Evolutionary conservation across 2,329 filamentous ascomycete species (phyloP).

Genomic region (Diplodia mutila): DNA sequence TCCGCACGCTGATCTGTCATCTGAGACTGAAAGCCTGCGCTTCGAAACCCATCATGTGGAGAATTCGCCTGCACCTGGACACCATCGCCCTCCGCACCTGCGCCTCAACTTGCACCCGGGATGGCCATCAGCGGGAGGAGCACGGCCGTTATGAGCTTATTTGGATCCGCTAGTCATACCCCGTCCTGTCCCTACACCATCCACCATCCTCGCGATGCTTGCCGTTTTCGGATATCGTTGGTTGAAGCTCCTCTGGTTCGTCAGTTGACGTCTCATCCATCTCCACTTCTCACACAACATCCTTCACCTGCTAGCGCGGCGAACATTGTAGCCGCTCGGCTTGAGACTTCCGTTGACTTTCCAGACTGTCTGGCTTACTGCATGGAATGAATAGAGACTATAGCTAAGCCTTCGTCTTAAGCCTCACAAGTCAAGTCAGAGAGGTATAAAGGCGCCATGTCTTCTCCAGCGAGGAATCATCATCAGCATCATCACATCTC

Average conservation of each 20-base stretch:
- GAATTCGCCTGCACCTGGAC: slow-evolving; percentile 8
- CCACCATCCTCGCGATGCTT: slow-evolving; percentile 3
- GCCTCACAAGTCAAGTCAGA: neutral
- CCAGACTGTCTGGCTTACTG: slow-evolving; percentile 10
- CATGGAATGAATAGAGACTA: neutral
- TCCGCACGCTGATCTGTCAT: neutral
- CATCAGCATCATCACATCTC: slow-evolving; percentile 10
- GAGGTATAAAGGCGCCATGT: neutral
- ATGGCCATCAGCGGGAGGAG: neutral
- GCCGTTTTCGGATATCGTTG: neutral
- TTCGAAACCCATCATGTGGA: slow-evolving; percentile 10
- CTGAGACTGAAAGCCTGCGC: slow-evolving; percentile 4
- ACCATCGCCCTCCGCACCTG: neutral
- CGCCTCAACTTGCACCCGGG: neutral
- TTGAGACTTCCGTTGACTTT: neutral
- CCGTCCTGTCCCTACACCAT: slow-evolving; percentile 4
- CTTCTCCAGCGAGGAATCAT: neutral
- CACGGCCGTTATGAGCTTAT: neutral
- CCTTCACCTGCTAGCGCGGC: neutral
- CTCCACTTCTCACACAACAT: slow-evolving; percentile 13
- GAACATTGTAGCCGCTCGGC: neutral
- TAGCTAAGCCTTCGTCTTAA: slow-evolving; percentile 2
- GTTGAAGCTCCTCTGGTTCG: neutral
- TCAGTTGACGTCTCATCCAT: slow-evolving; percentile 5
- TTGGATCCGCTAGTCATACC: neutral